phyloP scores from a whole-genome alignment of 768 basidiomycete genomes.

The Stropharia rugosoannulata region DNA sequence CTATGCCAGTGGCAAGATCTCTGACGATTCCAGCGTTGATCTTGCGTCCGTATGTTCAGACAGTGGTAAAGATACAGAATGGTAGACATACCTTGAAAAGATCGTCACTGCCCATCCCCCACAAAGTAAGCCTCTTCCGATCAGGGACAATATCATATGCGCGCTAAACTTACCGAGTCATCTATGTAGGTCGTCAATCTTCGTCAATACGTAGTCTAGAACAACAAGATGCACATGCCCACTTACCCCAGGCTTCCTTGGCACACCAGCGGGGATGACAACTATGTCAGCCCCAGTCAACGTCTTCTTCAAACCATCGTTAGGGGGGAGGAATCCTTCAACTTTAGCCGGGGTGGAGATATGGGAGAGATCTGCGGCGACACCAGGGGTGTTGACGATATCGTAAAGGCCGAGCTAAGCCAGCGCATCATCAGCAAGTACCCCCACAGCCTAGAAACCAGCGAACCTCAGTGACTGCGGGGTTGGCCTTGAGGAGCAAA shows the following conservation, averaged over 20 bases:
- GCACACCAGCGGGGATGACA: slow-evolving; percentile 95
- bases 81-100: slow-evolving; percentile 77
- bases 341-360: slow-evolving; percentile 89
- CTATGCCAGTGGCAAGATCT: slow-evolving; percentile 89
- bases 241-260: slow-evolving; percentile 90
- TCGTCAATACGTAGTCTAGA: slow-evolving; percentile 11
- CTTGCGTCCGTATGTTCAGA: slow-evolving; percentile 34
- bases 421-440: neutral
- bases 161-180: slow-evolving; percentile 45
- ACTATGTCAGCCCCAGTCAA: slow-evolving; percentile 87
- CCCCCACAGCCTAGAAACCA: neutral
- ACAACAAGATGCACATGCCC: slow-evolving; percentile 1
- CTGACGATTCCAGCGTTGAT: slow-evolving; percentile 98
- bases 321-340: slow-evolving; percentile 72
- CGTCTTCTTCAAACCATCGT: slow-evolving; percentile 81
- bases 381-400: slow-evolving; percentile 98
- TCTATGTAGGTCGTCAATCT: slow-evolving; percentile 32
- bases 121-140: slow-evolving; percentile 11
- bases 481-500: slow-evolving; percentile 86
- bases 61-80: neutral
- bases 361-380: slow-evolving; percentile 93
- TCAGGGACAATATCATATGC: slow-evolving; percentile 5
- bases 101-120: slow-evolving; percentile 65
- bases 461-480: slow-evolving; percentile 71
- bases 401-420: slow-evolving; percentile 83